Conservation (phyloP, 768 basidiomycete genomes). For the Collybiopsis luxurians region DNA sequence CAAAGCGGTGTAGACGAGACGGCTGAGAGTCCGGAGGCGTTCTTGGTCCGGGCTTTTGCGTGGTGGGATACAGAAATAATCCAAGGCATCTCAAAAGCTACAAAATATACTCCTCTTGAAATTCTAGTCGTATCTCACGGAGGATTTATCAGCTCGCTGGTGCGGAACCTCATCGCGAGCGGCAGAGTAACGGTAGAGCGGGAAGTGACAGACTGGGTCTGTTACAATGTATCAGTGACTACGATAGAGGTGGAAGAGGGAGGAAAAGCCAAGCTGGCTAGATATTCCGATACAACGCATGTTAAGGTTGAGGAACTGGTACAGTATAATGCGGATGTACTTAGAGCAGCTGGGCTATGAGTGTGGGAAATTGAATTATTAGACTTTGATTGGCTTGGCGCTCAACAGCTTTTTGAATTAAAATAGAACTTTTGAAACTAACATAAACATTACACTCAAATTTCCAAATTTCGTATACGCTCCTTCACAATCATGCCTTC, state of each 20-base stretch:
- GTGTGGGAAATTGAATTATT: constrained; percentile 7
- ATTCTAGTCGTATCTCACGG: constrained; percentile 69
- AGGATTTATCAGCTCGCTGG: constrained; percentile 54
- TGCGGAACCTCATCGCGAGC: constrained; percentile 43
- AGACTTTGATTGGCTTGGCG: background rate
- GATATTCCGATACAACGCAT: constrained; percentile 58
- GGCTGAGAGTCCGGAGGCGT: constrained; percentile 36
- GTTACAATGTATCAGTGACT: constrained; percentile 57
- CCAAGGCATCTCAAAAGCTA: constrained; percentile 16
- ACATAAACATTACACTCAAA: no score
- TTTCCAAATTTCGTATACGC: constrained; percentile 3
- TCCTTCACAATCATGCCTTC: constrained; percentile 29
- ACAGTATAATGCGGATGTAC: constrained; percentile 48
- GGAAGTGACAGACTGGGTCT: constrained; percentile 32
- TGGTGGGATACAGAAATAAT: constrained; percentile 63
- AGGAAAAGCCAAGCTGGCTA: constrained; percentile 39
- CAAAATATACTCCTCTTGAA: constrained; percentile 26
- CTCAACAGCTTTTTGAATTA: constrained; percentile 7
- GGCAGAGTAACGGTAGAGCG: constrained; percentile 29
- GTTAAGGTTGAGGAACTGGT: constrained; percentile 34
- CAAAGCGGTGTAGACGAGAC: constrained; percentile 24
- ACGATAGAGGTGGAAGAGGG: constrained; percentile 49
- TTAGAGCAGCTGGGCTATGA: background rate
- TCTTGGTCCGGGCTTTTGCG: constrained; percentile 44
- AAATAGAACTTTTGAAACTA: constrained; percentile 6